A percentile compares a stretch with the other conserved stretches of the same genome.
Conservation (phyloP, 352 stramenopile species). For the Elongisporangium prolatum region DNA sequence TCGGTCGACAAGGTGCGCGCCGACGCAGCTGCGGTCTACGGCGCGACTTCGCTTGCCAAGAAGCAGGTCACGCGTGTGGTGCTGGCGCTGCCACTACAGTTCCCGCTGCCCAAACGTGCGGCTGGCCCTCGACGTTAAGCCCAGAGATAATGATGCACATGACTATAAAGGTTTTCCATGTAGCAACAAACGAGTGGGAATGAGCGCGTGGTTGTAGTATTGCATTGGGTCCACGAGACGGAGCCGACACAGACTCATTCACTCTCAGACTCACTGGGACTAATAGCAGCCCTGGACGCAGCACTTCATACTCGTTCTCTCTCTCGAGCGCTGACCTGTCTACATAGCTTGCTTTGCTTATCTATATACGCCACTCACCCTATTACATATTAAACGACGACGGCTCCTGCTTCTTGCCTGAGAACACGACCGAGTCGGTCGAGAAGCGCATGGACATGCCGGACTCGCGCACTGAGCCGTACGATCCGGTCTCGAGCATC, state of each 20-base stretch:
- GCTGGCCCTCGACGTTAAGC: constrained; percentile 39
- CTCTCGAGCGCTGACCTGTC: too few relatives aligned
- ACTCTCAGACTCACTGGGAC: neutral
- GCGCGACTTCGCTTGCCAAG: constrained; percentile 41
- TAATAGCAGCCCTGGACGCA: too few relatives aligned
- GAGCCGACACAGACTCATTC: neutral
- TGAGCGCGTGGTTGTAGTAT: neutral
- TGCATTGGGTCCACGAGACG: neutral
- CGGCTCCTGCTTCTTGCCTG: constrained; percentile 3
- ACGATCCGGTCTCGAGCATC: constrained; percentile 76
- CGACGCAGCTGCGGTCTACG: constrained; percentile 50
- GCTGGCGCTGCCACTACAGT: constrained; percentile 73
- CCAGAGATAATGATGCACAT: neutral
- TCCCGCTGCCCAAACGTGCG: constrained; percentile 63
- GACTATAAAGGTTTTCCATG: neutral
- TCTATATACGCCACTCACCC: neutral
- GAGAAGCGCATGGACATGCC: constrained; percentile 66
- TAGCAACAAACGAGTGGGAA: neutral
- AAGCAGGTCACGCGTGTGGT: constrained; percentile 67
- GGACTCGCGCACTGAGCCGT: constrained; percentile 50
- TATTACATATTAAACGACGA: constrained; percentile 4
- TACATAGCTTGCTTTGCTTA: neutral
- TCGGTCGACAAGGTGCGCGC: constrained; percentile 64
- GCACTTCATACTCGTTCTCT: neutral
- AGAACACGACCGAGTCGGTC: constrained; percentile 57